Conservation (phyloP, 2,329 filamentous ascomycete species). For the Exophiala sp. region DNA sequence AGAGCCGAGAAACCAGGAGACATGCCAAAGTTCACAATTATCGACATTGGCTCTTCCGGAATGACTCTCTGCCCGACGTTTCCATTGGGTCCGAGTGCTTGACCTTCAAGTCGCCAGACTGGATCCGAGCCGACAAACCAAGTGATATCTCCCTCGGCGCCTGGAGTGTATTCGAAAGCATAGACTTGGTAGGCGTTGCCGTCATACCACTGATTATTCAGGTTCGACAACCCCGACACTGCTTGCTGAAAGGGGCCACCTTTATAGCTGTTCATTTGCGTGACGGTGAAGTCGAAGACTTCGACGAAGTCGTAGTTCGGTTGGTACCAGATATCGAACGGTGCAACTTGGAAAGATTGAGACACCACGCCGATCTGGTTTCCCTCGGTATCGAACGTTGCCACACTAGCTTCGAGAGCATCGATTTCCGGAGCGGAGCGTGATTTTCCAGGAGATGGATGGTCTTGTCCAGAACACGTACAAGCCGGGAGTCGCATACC, state of each 20-base stretch:
- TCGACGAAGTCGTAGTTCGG: conserved; percentile 60
- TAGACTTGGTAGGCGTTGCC: conserved; percentile 58
- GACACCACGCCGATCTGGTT: conserved; percentile 57
- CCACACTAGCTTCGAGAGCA: conserved; percentile 62
- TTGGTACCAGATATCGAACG: conserved; percentile 65
- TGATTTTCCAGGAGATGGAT: conserved; percentile 59
- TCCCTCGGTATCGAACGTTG: conserved; percentile 45
- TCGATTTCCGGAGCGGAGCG: conserved; percentile 67
- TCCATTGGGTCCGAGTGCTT: conserved; percentile 60
- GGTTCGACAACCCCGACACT: conserved; percentile 54
- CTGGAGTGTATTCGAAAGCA: conserved; percentile 59
- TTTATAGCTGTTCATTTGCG: conserved; percentile 54
- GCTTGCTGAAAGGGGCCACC: conserved; percentile 60
- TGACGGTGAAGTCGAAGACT: conserved; percentile 56
- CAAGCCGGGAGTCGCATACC: conserved; percentile 66
- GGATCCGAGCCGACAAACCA: conserved; percentile 61
- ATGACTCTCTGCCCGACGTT: conserved; percentile 62
- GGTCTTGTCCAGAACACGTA: conserved; percentile 58
- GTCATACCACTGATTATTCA: conserved; percentile 63
- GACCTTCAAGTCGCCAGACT: conserved; percentile 58
- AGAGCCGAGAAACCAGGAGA: conserved; percentile 59
- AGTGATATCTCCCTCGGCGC: conserved; percentile 54
- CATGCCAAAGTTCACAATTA: conserved; percentile 67
- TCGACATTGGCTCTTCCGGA: conserved; percentile 60
- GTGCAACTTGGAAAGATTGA: conserved; percentile 61